Evolutionary conservation across 305 asterid species (phyloP).

Genomic region (Petunia hybrid): DNA sequence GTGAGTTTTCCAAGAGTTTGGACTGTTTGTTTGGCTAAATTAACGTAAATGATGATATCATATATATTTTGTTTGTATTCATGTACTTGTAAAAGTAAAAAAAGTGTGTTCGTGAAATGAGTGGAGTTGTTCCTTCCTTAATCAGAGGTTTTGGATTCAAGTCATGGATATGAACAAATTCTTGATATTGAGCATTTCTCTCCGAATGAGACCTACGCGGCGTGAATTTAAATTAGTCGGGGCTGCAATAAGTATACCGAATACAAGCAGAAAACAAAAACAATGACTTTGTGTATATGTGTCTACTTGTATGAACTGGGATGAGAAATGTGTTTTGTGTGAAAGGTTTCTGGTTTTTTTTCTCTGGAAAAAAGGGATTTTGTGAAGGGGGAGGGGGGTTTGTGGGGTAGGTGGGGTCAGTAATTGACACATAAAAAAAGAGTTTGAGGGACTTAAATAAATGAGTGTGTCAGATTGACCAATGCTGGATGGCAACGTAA

Average conservation of each 20-base stretch:
- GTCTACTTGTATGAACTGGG: conserved; percentile 12
- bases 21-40: conserved; percentile 28
- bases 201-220: too few species aligned
- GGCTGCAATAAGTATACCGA: too few species aligned
- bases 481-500: background rate
- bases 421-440: background rate
- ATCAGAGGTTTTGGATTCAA: too few species aligned
- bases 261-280: too few species aligned
- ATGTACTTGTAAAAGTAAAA: background rate
- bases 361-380: background rate
- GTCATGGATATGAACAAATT: too few species aligned
- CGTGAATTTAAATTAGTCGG: too few species aligned
- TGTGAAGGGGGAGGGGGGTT: background rate
- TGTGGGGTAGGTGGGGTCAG: background rate
- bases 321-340: background rate
- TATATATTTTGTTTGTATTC: conserved; percentile 21
- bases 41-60: conserved; percentile 21
- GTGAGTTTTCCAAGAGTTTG: conserved; percentile 29
- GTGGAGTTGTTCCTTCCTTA: too few species aligned
- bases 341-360: conserved; percentile 11
- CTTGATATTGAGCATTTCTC: too few species aligned
- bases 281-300: background rate
- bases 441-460: background rate
- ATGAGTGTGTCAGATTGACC: background rate
- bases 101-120: conserved; percentile 19